These are phyloP conservation scores for Sporothrix phasma DNA, from an alignment of 2,329 filamentous ascomycete genomes.

Conservation along the genomic window DNA sequence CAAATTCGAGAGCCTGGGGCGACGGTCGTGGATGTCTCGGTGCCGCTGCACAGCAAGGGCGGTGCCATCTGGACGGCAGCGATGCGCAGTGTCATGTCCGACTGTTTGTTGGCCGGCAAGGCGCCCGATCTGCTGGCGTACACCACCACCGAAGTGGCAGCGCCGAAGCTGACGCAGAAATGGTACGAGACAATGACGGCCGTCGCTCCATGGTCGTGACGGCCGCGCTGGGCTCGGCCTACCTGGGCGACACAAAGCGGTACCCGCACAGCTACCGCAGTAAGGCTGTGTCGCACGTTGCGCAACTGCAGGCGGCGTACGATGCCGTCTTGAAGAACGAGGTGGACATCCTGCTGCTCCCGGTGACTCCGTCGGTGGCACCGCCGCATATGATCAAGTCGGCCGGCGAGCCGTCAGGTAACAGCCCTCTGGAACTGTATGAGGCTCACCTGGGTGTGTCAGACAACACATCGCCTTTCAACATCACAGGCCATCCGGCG, in stretches of 20 bases:
- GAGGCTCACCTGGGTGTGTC: conserved; percentile 35
- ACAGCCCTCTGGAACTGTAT: conserved; percentile 31
- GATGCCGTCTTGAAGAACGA: conserved; percentile 29
- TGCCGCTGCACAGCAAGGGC: conserved; percentile 38
- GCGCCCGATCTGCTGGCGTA: conserved; percentile 26
- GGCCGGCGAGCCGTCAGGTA: conserved; percentile 16
- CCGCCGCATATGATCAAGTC: conserved; percentile 29
- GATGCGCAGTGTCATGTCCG: conserved; percentile 25
- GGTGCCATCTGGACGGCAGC: conserved; percentile 39
- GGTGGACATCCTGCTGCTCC: conserved; percentile 40
- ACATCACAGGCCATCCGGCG: conserved; percentile 40
- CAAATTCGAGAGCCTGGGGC: conserved; percentile 34
- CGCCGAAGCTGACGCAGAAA: conserved; percentile 27
- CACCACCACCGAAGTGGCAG: conserved; percentile 24
- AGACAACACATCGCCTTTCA: conserved; percentile 38
- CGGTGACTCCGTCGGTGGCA: conserved; percentile 36
- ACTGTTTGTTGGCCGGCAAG: conserved; percentile 24
- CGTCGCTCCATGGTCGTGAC: conserved; percentile 35
- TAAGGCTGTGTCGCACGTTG: conserved; percentile 38
- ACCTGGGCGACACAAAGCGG: conserved; percentile 21
- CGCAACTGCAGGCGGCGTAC: conserved; percentile 38
- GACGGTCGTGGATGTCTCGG: conserved; percentile 33
- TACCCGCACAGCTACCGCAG: conserved; percentile 28
- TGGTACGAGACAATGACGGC: conserved; percentile 35
- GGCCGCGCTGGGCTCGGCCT: conserved; percentile 31